These are phyloP conservation scores for Saccharum spontaneum DNA, from an alignment of 176 grass and related monocot genomes.

Conservation along the genomic window DNA sequence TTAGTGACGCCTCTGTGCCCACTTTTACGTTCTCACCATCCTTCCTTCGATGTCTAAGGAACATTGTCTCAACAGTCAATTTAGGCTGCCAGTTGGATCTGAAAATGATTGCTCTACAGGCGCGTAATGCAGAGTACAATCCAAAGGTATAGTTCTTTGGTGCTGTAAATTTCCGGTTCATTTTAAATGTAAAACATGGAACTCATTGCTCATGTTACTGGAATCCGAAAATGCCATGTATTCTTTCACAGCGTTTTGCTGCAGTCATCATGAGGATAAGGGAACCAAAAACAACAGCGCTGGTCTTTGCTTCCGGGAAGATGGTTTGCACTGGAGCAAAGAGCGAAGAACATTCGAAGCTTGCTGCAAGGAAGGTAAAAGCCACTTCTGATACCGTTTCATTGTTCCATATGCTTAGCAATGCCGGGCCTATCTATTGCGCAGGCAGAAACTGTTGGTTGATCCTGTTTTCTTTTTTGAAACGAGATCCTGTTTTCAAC, in stretches of 20 bases:
- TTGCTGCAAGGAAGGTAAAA: constrained; percentile 58
- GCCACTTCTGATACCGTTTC: not conserved
- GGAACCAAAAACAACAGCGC: constrained; percentile 81
- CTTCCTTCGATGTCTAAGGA: constrained; percentile 45
- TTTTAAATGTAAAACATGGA: not conserved
- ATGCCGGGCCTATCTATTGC: not conserved
- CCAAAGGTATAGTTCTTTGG: constrained; percentile 57
- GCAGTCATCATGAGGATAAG: constrained; percentile 95
- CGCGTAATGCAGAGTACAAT: constrained; percentile 84
- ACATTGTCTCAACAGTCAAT: constrained; percentile 81
- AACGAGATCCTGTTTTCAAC: not conserved
- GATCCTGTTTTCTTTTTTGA: not conserved
- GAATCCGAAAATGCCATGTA: constrained; percentile 5
- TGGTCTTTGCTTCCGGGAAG: constrained; percentile 74
- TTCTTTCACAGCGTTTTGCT: constrained; percentile 62
- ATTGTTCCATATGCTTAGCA: constrained; percentile 9
- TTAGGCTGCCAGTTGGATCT: constrained; percentile 73
- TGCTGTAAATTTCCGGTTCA: not conserved
- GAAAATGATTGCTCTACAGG: constrained; percentile 61
- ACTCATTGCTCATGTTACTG: not conserved
- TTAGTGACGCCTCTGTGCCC: not conserved
- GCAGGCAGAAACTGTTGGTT: not conserved
- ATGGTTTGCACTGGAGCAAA: constrained; percentile 96
- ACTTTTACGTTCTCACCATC: not conserved
- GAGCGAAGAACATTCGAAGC: constrained; percentile 60